Percentiles rank a stretch among this genome's conserved stretches.
phyloP scores from a whole-genome alignment of 768 basidiomycete genomes.

The Podaxis rugospora region DNA sequence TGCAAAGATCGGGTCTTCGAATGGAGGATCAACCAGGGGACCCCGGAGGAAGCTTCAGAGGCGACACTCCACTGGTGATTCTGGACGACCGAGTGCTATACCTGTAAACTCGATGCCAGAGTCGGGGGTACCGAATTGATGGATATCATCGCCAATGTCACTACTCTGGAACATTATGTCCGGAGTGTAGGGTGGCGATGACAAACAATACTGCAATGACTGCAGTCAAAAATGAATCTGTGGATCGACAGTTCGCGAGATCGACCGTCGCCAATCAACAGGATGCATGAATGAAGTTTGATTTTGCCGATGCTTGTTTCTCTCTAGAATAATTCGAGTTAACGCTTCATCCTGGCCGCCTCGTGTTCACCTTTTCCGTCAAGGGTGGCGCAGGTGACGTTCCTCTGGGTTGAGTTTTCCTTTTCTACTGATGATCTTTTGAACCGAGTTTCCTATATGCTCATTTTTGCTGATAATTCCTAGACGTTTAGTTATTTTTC shows the following conservation, averaged over 20 bases:
- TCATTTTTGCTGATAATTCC: not conserved
- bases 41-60: constrained; percentile 37
- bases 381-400: not conserved
- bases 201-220: not conserved
- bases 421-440: not conserved
- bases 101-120: not conserved
- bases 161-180: not conserved
- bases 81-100: constrained; percentile 13
- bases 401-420: not conserved
- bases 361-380: not conserved
- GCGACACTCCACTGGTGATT: constrained; percentile 45
- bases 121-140: not conserved
- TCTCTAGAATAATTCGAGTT: not conserved
- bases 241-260: not conserved
- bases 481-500: constrained; percentile 3
- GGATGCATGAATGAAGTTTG: not conserved
- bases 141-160: not conserved
- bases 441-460: not conserved
- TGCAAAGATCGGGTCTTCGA: constrained; percentile 33
- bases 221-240: not conserved
- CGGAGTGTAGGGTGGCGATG: not conserved
- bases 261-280: not conserved
- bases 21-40: constrained; percentile 22
- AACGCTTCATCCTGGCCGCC: not conserved
- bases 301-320: not conserved